Evolutionary conservation across 768 basidiomycete species (phyloP), one percentile per base, ranked within the genome.

Genomic region (Trametes cubensis): DNA sequence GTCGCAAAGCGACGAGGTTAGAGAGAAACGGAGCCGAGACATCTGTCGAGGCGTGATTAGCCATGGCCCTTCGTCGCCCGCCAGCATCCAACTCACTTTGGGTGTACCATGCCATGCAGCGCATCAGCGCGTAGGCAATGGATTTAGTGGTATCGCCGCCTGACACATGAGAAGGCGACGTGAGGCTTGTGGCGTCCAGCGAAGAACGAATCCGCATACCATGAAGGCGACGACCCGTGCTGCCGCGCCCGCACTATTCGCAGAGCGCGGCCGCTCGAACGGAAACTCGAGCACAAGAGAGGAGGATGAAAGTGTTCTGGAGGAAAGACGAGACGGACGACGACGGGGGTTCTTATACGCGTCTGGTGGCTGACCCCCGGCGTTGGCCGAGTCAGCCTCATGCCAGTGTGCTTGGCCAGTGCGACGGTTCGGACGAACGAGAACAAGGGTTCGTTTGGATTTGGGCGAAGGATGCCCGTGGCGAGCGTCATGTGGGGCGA

Each of bases 281-380:
- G 21, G 13, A 42, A 40, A 48, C 56, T 49, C 56, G 56, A 58
- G 56, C 48, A 20, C 34, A 17, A 18, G 17, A 18, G 39, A 40
- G 23, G 30, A 8, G 34, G 48, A 18, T 58, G 48, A n/a, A 42
- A 49, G 40, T 50, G 57, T 40, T 58, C 18, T 28, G 21, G 49
- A 39, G 41, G 57, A 58, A 47, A 58, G 40, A 51, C 39, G 20
- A 41, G 57, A 50, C 38, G 48, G 49, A 7, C 39, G 20, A 23
- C 6, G 40, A 42, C 48, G 20, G 14, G 26, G 49, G 57, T 45
- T 58, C 41, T 42, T 58, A 58, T 58, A 58, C 48, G 26, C 48
- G 23, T 18, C 13, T 34, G n/a, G 28, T 28, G 20, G n/a, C 45
- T 23, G 6, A 28, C 40, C 40, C 8, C 40, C 57, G 40, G 48